Conservation (phyloP, 768 basidiomycete genomes). For the Cubamyces lactineus region DNA sequence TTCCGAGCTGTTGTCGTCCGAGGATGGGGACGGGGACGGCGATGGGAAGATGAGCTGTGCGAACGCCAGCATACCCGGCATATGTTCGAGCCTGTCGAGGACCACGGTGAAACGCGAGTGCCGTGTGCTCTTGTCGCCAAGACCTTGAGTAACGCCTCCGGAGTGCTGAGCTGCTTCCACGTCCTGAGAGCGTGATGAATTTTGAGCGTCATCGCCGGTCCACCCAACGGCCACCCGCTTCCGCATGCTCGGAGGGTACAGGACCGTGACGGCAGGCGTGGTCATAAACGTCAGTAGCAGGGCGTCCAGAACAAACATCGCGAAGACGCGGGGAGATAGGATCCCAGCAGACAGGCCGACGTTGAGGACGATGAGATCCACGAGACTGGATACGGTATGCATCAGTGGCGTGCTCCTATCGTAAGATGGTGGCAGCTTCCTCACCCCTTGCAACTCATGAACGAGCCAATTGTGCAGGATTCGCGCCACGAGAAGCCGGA, state of each 20-base stretch:
- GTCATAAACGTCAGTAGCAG: constrained; percentile 81
- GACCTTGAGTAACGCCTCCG: not conserved
- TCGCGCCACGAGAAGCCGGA: constrained; percentile 78
- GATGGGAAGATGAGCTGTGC: constrained; percentile 61
- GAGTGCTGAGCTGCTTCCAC: not conserved
- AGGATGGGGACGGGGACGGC: not conserved
- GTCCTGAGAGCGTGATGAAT: not conserved
- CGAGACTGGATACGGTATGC: constrained; percentile 46
- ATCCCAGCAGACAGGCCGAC: constrained; percentile 75
- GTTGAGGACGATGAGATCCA: constrained; percentile 92
- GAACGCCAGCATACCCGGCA: constrained; percentile 82
- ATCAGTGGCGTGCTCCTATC: not conserved
- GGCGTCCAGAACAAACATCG: constrained; percentile 87
- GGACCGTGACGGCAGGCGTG: constrained; percentile 78
- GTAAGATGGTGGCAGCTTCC: too few species aligned
- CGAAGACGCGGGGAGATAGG: constrained; percentile 69
- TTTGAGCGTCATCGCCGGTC: constrained; percentile 18
- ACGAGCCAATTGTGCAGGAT: constrained; percentile 76
- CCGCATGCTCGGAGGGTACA: constrained; percentile 71
- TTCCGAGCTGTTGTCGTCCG: constrained; percentile 35
- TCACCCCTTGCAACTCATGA: constrained; percentile 92
- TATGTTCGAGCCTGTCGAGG: constrained; percentile 80
- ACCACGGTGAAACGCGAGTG: constrained; percentile 69
- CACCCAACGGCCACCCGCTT: constrained; percentile 31
- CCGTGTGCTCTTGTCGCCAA: constrained; percentile 34